Conservation (phyloP, 1,284 basidiomycete genomes). For the Papiliotrema nemorosa region DNA sequence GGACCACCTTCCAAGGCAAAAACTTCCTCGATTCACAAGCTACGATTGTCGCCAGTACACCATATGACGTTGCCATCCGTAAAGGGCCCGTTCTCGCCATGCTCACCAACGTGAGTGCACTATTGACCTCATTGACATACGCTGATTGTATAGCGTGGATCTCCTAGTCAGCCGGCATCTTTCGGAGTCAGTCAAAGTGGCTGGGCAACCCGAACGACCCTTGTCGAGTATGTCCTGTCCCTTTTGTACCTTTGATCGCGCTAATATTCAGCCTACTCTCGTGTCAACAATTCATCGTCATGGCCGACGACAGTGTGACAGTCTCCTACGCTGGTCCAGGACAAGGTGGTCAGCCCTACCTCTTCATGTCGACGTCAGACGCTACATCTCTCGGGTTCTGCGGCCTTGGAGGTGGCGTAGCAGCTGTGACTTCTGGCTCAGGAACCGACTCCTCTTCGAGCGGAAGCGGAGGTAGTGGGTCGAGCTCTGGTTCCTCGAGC, state of each 20-base stretch:
- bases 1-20: slow-evolving; percentile 51
- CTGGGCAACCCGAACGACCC: slow-evolving; percentile 33
- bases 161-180: slow-evolving; percentile 29
- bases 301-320: slow-evolving; percentile 37
- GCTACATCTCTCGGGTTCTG: slow-evolving; percentile 6
- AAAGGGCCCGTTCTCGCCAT: slow-evolving; percentile 68
- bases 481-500: not conserved
- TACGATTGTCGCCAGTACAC: slow-evolving; percentile 59
- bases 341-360: slow-evolving; percentile 44
- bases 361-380: slow-evolving; percentile 15
- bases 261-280: slow-evolving; percentile 30
- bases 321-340: slow-evolving; percentile 40
- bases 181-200: slow-evolving; percentile 39
- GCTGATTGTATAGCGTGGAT: slow-evolving; percentile 37
- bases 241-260: not conserved
- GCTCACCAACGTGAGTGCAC: slow-evolving; percentile 63
- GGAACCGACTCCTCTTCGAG: not conserved
- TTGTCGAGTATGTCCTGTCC: slow-evolving; percentile 39
- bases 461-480: not conserved
- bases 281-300: slow-evolving; percentile 37
- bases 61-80: slow-evolving; percentile 63
- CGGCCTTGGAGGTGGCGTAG: not conserved
- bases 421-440: not conserved
- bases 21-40: slow-evolving; percentile 60
- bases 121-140: slow-evolving; percentile 1